Percentiles rank a stretch among this genome's conserved stretches.
phyloP scores from a whole-genome alignment of 768 basidiomycete species.

The Xanthoconium stramineum region DNA sequence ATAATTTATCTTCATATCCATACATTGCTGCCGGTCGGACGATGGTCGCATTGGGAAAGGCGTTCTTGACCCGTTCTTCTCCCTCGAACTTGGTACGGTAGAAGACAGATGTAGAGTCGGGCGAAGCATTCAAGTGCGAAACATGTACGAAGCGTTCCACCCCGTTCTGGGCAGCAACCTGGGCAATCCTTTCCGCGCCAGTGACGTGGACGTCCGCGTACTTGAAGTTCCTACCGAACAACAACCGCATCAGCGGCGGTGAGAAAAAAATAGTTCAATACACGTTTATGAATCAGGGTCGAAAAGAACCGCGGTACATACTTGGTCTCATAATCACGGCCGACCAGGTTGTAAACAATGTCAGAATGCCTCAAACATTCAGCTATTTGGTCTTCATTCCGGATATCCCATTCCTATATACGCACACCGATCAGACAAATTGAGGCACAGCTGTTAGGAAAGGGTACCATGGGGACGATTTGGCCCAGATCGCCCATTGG shows the following conservation, averaged over 20 bases:
- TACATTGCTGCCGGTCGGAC: constrained; percentile 82
- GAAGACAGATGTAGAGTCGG: constrained; percentile 73
- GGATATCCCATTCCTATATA: constrained; percentile 89
- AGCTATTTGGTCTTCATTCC: constrained; percentile 85
- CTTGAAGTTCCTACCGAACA: constrained; percentile 72
- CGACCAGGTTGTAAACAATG: constrained; percentile 93
- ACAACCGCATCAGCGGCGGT: not conserved
- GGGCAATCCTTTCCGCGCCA: constrained; percentile 85
- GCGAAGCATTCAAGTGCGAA: constrained; percentile 89
- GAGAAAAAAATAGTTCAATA: constrained; percentile 7
- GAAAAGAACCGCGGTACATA: constrained; percentile 49
- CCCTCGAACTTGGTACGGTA: constrained; percentile 90
- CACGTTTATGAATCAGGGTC: constrained; percentile 10
- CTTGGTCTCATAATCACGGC: constrained; percentile 96
- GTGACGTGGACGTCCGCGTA: constrained; percentile 76
- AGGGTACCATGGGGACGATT: constrained; percentile 83
- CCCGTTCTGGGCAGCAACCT: constrained; percentile 69
- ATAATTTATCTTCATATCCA: constrained; percentile 92
- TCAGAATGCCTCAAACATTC: constrained; percentile 95
- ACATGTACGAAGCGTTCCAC: constrained; percentile 89
- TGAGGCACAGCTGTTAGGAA: constrained; percentile 1
- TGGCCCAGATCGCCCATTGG: constrained; percentile 97
- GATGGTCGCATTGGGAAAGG: constrained; percentile 84
- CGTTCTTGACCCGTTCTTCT: constrained; percentile 80
- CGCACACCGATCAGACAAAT: constrained; percentile 26